phyloP scores from a whole-genome alignment of 2,329 filamentous ascomycete genomes.

The Stagonosporopsis cucurbitacearum region DNA sequence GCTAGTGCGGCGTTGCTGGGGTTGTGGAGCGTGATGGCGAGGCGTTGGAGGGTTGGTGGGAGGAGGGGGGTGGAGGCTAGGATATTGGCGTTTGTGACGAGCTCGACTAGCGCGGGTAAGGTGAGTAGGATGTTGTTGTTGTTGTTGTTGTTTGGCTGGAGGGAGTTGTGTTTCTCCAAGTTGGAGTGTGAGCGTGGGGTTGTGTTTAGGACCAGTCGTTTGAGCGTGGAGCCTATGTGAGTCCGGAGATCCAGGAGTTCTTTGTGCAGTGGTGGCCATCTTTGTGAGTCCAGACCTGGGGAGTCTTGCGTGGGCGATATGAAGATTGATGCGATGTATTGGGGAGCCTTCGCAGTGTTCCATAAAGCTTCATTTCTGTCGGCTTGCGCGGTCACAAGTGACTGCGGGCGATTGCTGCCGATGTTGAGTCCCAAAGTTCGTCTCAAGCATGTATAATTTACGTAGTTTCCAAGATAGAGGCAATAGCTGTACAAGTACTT shows the following conservation, averaged over 20 bases:
- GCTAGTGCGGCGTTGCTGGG: conserved; percentile 17
- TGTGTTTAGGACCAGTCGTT: conserved; percentile 33
- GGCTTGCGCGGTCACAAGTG: conserved; percentile 29
- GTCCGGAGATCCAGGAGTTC: conserved; percentile 34
- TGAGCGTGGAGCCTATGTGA: conserved; percentile 27
- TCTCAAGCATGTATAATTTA: conserved; percentile 26
- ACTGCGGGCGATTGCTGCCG: conserved; percentile 28
- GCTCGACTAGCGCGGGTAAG: conserved; percentile 36
- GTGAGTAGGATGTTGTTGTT: conserved; percentile 30
- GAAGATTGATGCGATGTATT: conserved; percentile 30
- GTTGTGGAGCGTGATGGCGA: conserved; percentile 32
- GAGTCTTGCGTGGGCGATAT: conserved; percentile 28
- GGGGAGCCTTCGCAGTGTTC: conserved; percentile 11
- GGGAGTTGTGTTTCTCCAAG: conserved; percentile 14
- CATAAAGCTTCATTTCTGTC: conserved; percentile 29
- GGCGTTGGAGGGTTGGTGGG: conserved; percentile 35
- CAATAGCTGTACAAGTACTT: conserved; percentile 36
- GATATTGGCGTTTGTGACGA: conserved; percentile 32
- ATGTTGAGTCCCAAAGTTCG: conserved; percentile 35
- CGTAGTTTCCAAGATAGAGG: conserved; percentile 31
- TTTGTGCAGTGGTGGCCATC: conserved; percentile 22
- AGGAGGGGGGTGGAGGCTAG: conserved; percentile 31
- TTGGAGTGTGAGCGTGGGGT: conserved; percentile 24
- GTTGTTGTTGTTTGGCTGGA: conserved; percentile 22
- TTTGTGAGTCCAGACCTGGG: background rate